Evolutionary conservation across 106 monocot species (phyloP), one percentile per base, ranked within the genome.

Genomic region (Acorus gramineus): DNA sequence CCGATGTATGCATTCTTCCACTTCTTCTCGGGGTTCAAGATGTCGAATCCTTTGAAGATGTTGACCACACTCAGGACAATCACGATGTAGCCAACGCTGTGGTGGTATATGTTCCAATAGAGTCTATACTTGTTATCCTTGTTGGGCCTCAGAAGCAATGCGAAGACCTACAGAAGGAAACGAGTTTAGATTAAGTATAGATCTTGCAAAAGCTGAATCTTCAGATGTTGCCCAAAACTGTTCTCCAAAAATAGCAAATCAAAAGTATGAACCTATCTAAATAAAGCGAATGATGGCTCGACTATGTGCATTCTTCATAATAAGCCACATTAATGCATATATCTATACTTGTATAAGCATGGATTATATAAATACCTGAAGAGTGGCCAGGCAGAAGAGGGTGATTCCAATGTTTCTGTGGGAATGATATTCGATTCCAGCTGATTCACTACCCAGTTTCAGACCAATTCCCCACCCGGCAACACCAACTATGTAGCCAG

Each of bases 41-140:
- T 89, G 7, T 66, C 47, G 46, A 93, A 63, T 1, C 93, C 93
- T 65, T 77, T 73, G 65, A 93, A 83, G 14, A 93, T 77, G 69
- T 93, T 93, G 66, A 85, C 14, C n/a, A 85, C 59, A 28, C 88
- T 80, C 7, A 93, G 58, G 7, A 75, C 11, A 53, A 93, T 81
- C 47, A 89, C 80, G 0, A 73, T 61, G 72, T 83, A 89, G 4
- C 93, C 93, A 2, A 89, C 68, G 3, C 59, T 46, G 71, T 85
- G 78, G 69, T 88, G 93, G 71, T 89, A 93, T 7, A 79, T 50
- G 57, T 89, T 89, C 93, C 93, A 93, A 73, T 58, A 85, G 57
- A 77, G 44, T 6, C 93, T 79, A 57, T 57, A 65, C 58, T 93
- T 89, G 76, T 88, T 77, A 42, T 85, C 80, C 83, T 81, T 85